These are phyloP conservation scores for Apocynum venetum DNA, from an alignment of 257 asterid species.

Conservation along the genomic window DNA sequence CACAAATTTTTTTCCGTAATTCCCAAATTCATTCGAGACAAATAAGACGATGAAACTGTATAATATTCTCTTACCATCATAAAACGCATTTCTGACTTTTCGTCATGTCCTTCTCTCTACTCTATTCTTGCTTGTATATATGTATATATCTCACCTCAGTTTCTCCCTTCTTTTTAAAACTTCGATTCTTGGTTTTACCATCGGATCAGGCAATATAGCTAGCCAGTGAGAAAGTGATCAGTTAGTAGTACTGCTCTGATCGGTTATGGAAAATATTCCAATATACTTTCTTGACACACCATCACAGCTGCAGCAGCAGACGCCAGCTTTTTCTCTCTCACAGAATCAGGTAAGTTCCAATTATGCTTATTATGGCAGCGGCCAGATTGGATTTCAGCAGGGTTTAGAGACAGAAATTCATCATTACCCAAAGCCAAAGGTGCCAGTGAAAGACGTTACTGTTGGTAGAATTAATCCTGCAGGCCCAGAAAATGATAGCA, in stretches of 20 bases:
- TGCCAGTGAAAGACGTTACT: neutral
- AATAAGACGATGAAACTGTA: neutral
- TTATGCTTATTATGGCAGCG: neutral
- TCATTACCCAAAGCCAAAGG: neutral
- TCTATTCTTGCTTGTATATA: neutral
- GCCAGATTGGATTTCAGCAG: conserved; percentile 15
- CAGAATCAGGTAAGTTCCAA: neutral
- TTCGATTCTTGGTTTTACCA: neutral
- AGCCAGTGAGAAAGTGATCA: neutral
- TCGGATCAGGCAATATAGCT: neutral
- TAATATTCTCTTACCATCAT: no score
- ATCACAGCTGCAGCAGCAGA: neutral
- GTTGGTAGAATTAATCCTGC: neutral
- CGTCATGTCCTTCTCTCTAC: neutral
- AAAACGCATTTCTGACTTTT: neutral
- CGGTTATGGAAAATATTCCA: conserved; percentile 19
- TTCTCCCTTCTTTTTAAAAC: neutral
- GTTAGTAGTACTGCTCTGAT: neutral
- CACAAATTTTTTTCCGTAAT: conserved; percentile 2
- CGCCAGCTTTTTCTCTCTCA: neutral
- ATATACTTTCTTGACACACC: conserved; percentile 2
- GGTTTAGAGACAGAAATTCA: conserved; percentile 22
- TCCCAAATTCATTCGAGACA: neutral
- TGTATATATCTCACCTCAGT: neutral
- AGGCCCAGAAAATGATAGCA: neutral